These are phyloP conservation scores for Teratosphaeria zuluensis DNA, from an alignment of 2,329 filamentous ascomycete genomes.

Conservation along the genomic window DNA sequence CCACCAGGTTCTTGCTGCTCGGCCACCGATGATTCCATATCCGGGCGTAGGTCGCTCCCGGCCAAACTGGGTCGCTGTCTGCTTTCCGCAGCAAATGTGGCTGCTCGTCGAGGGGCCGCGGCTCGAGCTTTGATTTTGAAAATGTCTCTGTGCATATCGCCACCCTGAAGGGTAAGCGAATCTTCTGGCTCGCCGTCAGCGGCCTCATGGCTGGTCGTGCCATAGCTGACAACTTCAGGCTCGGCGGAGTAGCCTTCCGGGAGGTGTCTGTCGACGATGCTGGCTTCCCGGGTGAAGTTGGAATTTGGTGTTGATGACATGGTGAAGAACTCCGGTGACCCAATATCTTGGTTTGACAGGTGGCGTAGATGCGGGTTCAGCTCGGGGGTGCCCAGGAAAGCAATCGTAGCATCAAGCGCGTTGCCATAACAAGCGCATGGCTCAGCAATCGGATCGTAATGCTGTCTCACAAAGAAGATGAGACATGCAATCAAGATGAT, in stretches of 20 bases:
- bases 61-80: slow-evolving; percentile 16
- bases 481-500: no score
- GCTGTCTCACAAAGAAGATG: no score
- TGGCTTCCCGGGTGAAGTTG: slow-evolving; percentile 17
- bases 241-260: slow-evolving; percentile 26
- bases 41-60: background rate
- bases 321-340: background rate
- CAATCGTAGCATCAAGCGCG: no score
- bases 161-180: slow-evolving; percentile 62
- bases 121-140: slow-evolving; percentile 60
- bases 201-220: slow-evolving; percentile 3
- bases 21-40: slow-evolving; percentile 8
- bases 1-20: slow-evolving; percentile 39
- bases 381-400: no score
- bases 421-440: no score
- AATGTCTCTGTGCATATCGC: slow-evolving; percentile 68
- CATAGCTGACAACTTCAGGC: slow-evolving; percentile 18
- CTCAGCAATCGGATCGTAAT: no score
- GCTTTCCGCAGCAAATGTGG: slow-evolving; percentile 52
- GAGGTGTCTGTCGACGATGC: slow-evolving; percentile 24
- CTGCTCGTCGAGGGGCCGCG: slow-evolving; percentile 44
- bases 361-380: no score
- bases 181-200: slow-evolving; percentile 38
- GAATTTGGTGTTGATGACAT: slow-evolving; percentile 16
- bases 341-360: no score